Percentiles rank a stretch among this genome's conserved stretches.
These are phyloP conservation scores for Tagetes erecta DNA, from an alignment of 129 eudicot species.

Conservation along the genomic window DNA sequence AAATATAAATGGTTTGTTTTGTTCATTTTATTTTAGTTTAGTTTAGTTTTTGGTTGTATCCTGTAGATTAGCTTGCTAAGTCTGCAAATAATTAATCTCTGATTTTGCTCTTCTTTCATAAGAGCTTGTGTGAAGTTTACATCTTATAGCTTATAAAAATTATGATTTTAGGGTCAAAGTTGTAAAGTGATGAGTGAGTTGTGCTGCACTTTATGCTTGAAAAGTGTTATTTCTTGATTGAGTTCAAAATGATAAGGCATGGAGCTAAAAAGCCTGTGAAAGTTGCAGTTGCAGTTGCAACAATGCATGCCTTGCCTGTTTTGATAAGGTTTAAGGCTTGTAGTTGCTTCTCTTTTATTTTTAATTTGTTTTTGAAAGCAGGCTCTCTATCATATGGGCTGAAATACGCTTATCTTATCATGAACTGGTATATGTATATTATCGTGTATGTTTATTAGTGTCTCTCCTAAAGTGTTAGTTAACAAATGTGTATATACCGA, in stretches of 20 bases:
- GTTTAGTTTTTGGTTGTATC: constrained; percentile 3
- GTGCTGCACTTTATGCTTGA: constrained; percentile 21
- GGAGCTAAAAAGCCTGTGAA: constrained; percentile 30
- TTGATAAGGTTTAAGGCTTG: constrained; percentile 27
- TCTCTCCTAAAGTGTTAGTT: too few species aligned
- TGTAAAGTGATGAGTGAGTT: neutral
- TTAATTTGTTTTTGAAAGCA: neutral
- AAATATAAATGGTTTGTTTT: constrained; percentile 31
- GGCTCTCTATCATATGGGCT: too few species aligned
- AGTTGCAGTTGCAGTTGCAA: neutral
- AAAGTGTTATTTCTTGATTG: constrained; percentile 18
- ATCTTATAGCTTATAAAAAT: constrained; percentile 10
- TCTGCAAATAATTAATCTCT: constrained; percentile 23
- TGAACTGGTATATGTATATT: too few species aligned
- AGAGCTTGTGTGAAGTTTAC: constrained; percentile 21
- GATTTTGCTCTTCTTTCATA: constrained; percentile 29
- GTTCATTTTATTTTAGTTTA: neutral
- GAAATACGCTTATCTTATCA: too few species aligned
- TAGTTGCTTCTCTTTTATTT: constrained; percentile 6
- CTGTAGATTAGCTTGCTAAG: constrained; percentile 36
- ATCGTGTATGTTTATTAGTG: too few species aligned
- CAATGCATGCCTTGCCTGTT: constrained; percentile 19
- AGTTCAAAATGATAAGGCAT: constrained; percentile 27
- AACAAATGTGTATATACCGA: too few species aligned
- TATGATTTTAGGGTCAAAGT: constrained; percentile 3